Conservation (phyloP, 345 rosid genomes). For the Brassica carinata region DNA sequence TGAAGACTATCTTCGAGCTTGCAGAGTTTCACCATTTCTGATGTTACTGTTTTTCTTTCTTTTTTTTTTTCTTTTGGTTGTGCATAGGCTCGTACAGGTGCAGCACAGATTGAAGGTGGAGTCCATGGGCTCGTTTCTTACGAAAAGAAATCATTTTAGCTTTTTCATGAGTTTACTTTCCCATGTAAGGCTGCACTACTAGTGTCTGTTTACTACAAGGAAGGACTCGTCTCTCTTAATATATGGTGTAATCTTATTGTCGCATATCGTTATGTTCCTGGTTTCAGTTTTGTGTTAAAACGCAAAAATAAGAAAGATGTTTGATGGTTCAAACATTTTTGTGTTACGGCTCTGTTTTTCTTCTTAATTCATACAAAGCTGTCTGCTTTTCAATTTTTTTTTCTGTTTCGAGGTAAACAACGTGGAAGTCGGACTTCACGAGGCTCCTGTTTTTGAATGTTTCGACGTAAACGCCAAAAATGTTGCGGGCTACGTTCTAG, state of each 20-base stretch:
- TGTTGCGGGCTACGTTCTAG: neutral
- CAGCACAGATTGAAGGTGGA: constrained; percentile 94
- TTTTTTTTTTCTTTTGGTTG: too few relatives aligned
- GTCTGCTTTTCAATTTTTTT: too few relatives aligned
- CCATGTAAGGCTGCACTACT: neutral
- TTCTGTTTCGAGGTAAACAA: too few relatives aligned
- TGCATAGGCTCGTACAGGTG: constrained; percentile 76
- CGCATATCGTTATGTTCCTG: neutral
- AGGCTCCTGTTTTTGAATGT: neutral
- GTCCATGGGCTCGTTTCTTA: constrained; percentile 74
- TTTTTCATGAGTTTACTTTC: neutral
- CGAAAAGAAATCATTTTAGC: constrained; percentile 61
- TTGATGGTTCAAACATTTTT: too few relatives aligned
- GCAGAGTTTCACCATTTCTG: neutral
- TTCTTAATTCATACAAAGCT: too few relatives aligned
- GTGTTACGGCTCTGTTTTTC: too few relatives aligned
- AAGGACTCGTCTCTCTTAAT: neutral
- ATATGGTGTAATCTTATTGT: neutral
- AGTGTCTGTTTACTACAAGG: neutral
- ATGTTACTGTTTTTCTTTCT: neutral
- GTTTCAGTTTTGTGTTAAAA: neutral
- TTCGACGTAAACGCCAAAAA: neutral
- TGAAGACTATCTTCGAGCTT: neutral
- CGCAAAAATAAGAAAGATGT: neutral
- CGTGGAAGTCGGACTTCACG: neutral